A percentile compares a stretch with the other conserved stretches of the same genome.
phyloP scores from a whole-genome alignment of 148 eudicot species.

The Oxyria digyna region DNA sequence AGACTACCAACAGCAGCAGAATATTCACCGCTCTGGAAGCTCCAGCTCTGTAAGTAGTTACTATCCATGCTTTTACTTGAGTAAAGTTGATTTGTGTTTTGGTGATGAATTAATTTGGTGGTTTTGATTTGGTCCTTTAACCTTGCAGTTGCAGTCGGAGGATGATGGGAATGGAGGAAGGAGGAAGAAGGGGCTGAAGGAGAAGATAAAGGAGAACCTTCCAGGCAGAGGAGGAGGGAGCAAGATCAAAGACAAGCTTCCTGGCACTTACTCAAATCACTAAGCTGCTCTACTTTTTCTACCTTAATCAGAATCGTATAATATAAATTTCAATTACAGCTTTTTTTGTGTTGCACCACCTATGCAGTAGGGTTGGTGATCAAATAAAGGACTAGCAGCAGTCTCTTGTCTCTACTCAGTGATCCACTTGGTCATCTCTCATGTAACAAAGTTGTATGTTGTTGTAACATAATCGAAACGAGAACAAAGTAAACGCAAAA shows the following conservation, averaged over 20 bases:
- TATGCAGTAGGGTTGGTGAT: too few species aligned
- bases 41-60: conserved; percentile 50
- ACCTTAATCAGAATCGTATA: too few species aligned
- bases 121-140: too few species aligned
- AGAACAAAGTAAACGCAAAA: too few species aligned
- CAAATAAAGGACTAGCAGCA: too few species aligned
- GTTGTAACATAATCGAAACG: too few species aligned
- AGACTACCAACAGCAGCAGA: conserved; percentile 4
- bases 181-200: conserved; percentile 55
- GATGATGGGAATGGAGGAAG: conserved; percentile 59
- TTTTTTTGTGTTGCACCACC: too few species aligned
- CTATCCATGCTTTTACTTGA: not conserved
- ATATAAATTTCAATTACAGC: too few species aligned
- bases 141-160: conserved; percentile 45
- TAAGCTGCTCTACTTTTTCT: too few species aligned
- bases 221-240: conserved; percentile 30
- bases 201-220: conserved; percentile 61
- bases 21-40: conserved; percentile 65
- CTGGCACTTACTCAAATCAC: conserved; percentile 15
- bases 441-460: too few species aligned
- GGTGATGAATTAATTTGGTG: not conserved
- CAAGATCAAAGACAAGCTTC: conserved; percentile 61
- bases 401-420: too few species aligned
- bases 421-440: too few species aligned
- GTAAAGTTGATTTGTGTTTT: not conserved